Conservation (phyloP, 1,284 basidiomycete species). For the Xerocomus cyaneibrunnescens region DNA sequence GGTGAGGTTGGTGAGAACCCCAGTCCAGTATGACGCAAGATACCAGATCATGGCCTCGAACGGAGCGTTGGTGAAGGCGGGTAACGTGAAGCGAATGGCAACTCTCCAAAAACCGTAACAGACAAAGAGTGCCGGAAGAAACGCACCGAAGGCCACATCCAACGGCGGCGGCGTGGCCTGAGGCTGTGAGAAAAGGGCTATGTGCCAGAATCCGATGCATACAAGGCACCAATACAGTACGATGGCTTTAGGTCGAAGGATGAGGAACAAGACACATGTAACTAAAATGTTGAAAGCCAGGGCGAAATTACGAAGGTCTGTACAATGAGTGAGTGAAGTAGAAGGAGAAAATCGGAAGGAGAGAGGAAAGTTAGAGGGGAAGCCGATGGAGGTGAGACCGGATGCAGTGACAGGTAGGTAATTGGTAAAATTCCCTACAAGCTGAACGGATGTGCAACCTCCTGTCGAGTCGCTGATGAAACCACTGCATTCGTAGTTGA, state of each 20-base stretch:
- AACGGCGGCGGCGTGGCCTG: conserved; percentile 65
- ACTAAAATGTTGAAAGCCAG: conserved; percentile 71
- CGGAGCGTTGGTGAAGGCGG: conserved; percentile 65
- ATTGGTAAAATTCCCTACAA: conserved; percentile 70
- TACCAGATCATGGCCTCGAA: conserved; percentile 76
- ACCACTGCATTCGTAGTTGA: conserved; percentile 47
- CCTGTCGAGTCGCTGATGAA: conserved; percentile 63
- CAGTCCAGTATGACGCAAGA: conserved; percentile 80
- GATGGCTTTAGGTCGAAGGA: conserved; percentile 72
- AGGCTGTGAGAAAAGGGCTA: conserved; percentile 79
- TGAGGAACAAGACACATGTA: conserved; percentile 64
- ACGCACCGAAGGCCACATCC: conserved; percentile 69
- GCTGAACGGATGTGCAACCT: conserved; percentile 73
- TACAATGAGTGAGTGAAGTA: conserved; percentile 58
- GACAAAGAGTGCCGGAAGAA: conserved; percentile 79
- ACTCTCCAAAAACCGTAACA: conserved; percentile 80
- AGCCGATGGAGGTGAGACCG: conserved; percentile 70
- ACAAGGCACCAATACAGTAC: conserved; percentile 76
- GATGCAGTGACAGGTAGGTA: conserved; percentile 61
- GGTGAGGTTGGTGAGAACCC: conserved; percentile 65
- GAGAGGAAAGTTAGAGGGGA: conserved; percentile 73
- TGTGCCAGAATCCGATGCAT: conserved; percentile 88
- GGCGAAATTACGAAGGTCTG: conserved; percentile 67
- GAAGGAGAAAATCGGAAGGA: conserved; percentile 50
- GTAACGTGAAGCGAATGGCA: conserved; percentile 73